Percentiles rank a stretch among this genome's conserved stretches.
These are phyloP conservation scores for Vitis amurensis DNA, from an alignment of 164 flowering plant species.

Conservation along the genomic window DNA sequence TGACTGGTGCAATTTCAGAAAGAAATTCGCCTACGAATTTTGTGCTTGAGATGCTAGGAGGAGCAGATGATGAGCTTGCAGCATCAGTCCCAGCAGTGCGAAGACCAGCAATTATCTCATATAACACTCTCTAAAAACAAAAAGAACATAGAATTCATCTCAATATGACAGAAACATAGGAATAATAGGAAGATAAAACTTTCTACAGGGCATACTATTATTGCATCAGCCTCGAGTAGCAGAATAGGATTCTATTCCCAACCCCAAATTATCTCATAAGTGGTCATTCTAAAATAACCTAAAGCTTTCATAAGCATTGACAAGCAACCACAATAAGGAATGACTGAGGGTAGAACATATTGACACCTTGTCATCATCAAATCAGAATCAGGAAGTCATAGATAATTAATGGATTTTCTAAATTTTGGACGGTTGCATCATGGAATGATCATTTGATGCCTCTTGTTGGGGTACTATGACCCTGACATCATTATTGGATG, in stretches of 20 bases:
- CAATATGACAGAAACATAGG: neutral
- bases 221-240: neutral
- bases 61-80: conserved; percentile 82
- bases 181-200: no score
- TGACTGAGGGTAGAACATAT: no score
- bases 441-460: neutral
- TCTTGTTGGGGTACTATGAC: neutral
- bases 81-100: conserved; percentile 50
- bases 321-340: no score
- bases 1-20: conserved; percentile 49
- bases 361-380: neutral
- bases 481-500: neutral
- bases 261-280: neutral
- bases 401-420: neutral
- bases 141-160: neutral
- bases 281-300: no score
- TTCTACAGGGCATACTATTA: neutral
- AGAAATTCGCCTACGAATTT: conserved; percentile 55
- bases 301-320: no score
- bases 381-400: neutral
- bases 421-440: neutral
- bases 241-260: neutral
- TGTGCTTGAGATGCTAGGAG: conserved; percentile 38
- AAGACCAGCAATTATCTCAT: conserved; percentile 72
- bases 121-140: conserved; percentile 54